phyloP scores from a whole-genome alignment of 83 land plant species.

The Thuja plicata region DNA sequence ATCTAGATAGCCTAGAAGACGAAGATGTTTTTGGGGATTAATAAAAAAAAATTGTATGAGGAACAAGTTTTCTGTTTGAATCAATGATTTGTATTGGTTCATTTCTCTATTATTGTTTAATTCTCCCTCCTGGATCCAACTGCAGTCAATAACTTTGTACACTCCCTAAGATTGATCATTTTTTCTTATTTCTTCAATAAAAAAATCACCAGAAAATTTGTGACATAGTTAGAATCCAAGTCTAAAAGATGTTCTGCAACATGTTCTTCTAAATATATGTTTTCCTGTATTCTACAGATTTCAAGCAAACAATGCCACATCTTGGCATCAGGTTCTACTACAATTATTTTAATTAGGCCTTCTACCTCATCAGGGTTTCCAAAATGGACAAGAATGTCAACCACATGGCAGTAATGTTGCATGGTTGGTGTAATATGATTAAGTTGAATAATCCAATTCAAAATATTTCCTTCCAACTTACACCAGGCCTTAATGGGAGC shows the following conservation, averaged over 20 bases:
- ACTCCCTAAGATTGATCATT: too few relatives aligned
- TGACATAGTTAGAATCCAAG: constrained; percentile 46
- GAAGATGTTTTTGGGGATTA: too few relatives aligned
- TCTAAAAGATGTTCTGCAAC: constrained; percentile 39
- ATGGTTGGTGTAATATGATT: constrained; percentile 32
- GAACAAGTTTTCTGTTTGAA: too few relatives aligned
- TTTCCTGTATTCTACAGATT: constrained; percentile 43
- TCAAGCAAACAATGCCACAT: constrained; percentile 59
- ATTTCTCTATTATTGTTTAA: too few relatives aligned
- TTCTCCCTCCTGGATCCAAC: too few relatives aligned
- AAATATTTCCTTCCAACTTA: constrained; percentile 36
- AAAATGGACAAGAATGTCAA: constrained; percentile 46
- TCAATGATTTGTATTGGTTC: too few relatives aligned
- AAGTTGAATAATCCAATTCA: constrained; percentile 22
- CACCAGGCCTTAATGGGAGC: constrained; percentile 47
- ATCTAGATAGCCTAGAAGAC: too few relatives aligned
- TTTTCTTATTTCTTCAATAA: constrained; percentile 1
- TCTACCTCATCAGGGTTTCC: too few relatives aligned
- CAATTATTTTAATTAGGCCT: too few relatives aligned
- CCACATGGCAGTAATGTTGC: constrained; percentile 52
- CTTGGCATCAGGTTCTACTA: constrained; percentile 44
- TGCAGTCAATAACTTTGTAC: too few relatives aligned
- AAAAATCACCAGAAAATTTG: constrained; percentile 34
- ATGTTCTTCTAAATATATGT: constrained; percentile 28
- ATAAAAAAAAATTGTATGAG: too few relatives aligned